Conservation (phyloP, 2,329 filamentous ascomycete species). For the Fusarium annulatum region DNA sequence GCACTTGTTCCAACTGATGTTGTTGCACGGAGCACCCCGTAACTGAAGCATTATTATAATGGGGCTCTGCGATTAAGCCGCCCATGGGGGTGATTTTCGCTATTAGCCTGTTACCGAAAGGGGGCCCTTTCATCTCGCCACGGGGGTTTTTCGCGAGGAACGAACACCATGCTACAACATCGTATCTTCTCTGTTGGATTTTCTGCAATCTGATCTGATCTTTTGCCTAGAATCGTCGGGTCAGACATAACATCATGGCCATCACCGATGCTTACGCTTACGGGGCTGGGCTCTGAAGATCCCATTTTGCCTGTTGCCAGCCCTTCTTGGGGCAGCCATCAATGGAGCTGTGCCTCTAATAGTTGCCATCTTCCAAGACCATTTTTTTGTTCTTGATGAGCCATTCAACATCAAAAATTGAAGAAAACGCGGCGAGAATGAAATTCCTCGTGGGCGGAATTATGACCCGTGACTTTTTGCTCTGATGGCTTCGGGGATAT, state of each 20-base stretch:
- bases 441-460: background rate
- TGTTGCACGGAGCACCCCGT: slow-evolving; percentile 15
- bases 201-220: slow-evolving; percentile 12
- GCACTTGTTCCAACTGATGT: background rate
- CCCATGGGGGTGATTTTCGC: slow-evolving; percentile 6
- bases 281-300: background rate
- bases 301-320: background rate
- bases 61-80: slow-evolving; percentile 10
- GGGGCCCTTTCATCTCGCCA: slow-evolving; percentile 16
- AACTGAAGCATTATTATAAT: slow-evolving; percentile 4
- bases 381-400: rapidly evolving
- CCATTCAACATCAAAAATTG: background rate
- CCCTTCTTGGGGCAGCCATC: background rate
- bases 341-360: background rate
- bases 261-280: background rate
- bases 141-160: slow-evolving; percentile 2
- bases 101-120: slow-evolving; percentile 19
- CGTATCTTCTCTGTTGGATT: background rate
- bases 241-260: background rate
- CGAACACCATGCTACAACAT: slow-evolving; percentile 7
- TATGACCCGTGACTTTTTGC: background rate
- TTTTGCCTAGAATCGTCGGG: background rate
- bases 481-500: background rate
- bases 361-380: background rate
- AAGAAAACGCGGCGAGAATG: background rate